Percentiles rank a stretch among this genome's conserved stretches.
These are phyloP conservation scores for Mucor indicus DNA, from an alignment of 371 early-diverging fungal genomes.

Conservation along the genomic window DNA sequence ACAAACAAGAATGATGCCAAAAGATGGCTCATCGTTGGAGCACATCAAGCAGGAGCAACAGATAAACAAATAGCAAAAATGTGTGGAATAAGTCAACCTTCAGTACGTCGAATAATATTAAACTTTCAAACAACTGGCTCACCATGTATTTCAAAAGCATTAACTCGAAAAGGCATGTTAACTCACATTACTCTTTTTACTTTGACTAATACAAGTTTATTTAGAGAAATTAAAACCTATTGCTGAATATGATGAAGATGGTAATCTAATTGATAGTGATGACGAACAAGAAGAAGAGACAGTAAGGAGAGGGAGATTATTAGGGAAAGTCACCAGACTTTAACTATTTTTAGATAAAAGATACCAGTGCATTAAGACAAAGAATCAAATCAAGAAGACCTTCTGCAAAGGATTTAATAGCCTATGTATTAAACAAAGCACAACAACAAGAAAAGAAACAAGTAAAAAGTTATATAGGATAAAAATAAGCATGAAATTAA, in stretches of 20 bases:
- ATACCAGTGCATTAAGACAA: conserved; percentile 4
- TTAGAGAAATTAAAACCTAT: conserved; percentile 13
- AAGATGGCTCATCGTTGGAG: conserved; percentile 46
- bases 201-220: neutral
- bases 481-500: no score
- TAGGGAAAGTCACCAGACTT: no score
- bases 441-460: conserved; percentile 6
- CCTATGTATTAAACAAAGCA: conserved; percentile 23
- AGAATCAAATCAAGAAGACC: conserved; percentile 13
- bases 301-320: neutral
- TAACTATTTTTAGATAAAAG: no score
- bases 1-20: conserved; percentile 10
- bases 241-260: conserved; percentile 42
- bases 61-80: conserved; percentile 36
- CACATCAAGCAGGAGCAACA: conserved; percentile 43
- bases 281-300: conserved; percentile 15
- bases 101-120: conserved; percentile 37
- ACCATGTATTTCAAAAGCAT: conserved; percentile 14
- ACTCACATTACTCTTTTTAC: neutral
- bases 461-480: neutral
- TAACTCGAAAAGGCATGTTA: conserved; percentile 4
- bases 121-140: conserved; percentile 41
- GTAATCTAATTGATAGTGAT: conserved; percentile 33
- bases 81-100: conserved; percentile 30
- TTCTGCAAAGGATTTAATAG: conserved; percentile 22